Evolutionary conservation across 805 yeast genomes (phyloP), one percentile per base, ranked within the genome.

Genomic region (Candida cerambycidarum): DNA sequence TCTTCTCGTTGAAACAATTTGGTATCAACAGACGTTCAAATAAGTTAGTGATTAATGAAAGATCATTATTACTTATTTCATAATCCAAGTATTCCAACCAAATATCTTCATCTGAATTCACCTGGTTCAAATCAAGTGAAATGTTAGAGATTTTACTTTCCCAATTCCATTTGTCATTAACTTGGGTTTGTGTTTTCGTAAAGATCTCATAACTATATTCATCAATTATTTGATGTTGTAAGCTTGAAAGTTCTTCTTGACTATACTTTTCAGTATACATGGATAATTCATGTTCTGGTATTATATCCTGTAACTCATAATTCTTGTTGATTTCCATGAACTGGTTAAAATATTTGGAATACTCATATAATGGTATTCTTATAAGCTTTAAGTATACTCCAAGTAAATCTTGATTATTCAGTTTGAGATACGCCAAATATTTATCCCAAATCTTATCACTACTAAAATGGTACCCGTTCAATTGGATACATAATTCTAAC

Each of bases 361-460:
- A 90, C 54, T 89, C 95, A 61, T 92, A 92, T 34, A 92, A 62
- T 0, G 98, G 98, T 2, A 86, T 67, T 31, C 57, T 56, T 30
- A 80, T 60, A 35, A 82, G 62, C 44, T 66, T 64, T 21, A 73
- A 52, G 43, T 82, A 72, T 1, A 79, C 53, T 3, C 61, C 58
- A n/a, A 62, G 67, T 72, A 18, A 53, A 51, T 24, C 75, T 64
- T 5, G 54, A 37, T 12, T 33, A n/a, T 28, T 7, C 4, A 10
- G 11, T n/a, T 67, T 59, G 1, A 34, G 3, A 66, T 80, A 85
- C 30, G 75, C 83, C 17, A 92, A 61, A 47, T 79, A 82, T 41
- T 76, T 70, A 58, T 89, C 95, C 98, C 97, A 92, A 38, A 90
- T 64, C 0, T 80, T 70, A 58, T 89, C 95, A 1, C 95, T 75